These are phyloP conservation scores for Trichocladium antarcticum DNA, from an alignment of 495 filamentous ascomycete genomes.

Conservation along the genomic window DNA sequence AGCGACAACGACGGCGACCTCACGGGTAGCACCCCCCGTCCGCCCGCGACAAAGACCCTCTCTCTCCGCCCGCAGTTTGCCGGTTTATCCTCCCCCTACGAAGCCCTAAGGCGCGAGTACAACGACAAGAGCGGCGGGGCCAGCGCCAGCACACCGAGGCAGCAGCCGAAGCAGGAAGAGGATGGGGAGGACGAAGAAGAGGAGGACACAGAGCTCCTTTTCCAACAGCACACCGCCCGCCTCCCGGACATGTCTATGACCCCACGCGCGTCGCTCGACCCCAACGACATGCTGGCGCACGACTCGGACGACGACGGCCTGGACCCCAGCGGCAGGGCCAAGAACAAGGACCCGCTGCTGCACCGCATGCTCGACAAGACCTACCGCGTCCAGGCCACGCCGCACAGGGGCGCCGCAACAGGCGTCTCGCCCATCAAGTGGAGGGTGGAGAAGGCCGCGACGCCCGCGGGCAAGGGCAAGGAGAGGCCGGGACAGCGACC, in stretches of 20 bases:
- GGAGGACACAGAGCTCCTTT: constrained; percentile 35
- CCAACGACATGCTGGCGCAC: constrained; percentile 16
- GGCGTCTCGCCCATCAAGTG: constrained; percentile 28
- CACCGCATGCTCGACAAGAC: constrained; percentile 87
- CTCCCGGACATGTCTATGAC: constrained; percentile 50
- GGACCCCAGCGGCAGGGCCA: constrained; percentile 31
- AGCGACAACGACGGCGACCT: constrained; percentile 41
- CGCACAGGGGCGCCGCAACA: constrained; percentile 42
- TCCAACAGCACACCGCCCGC: constrained; percentile 32
- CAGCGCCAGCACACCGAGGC: constrained; percentile 3
- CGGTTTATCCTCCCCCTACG: constrained; percentile 57
- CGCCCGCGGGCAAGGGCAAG: constrained; percentile 18
- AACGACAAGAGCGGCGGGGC: constrained; percentile 17
- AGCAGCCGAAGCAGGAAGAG: not conserved
- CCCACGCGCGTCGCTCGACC: constrained; percentile 27
- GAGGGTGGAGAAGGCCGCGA: constrained; percentile 23
- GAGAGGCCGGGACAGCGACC: constrained; percentile 29
- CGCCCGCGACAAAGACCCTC: constrained; percentile 35
- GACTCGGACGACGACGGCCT: constrained; percentile 31
- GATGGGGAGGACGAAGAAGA: constrained; percentile 20
- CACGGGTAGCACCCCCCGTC: constrained; percentile 43
- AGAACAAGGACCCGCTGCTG: constrained; percentile 58
- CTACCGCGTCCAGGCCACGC: constrained; percentile 86
- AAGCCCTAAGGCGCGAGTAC: constrained; percentile 49
- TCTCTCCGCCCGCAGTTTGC: constrained; percentile 39